Base-by-base conservation (phyloP, 2,329 filamentous ascomycete genomes). In the Penicillium sp. region DNA sequence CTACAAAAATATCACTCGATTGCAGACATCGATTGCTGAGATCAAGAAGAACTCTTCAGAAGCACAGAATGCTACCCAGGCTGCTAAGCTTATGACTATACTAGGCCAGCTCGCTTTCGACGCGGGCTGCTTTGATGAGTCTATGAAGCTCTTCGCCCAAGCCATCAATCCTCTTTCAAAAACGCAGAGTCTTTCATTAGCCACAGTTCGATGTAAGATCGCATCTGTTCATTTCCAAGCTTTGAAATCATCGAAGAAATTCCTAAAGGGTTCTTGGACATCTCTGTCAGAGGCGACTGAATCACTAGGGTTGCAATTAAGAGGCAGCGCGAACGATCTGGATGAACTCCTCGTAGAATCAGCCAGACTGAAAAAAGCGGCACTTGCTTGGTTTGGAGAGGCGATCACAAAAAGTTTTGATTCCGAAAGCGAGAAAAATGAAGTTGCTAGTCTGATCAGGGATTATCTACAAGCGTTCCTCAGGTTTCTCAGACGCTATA, bases 331-430 rank as follows among this genome's bases (percentile, higher is more conserved):
- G 9, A 64, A 59, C 38, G 75, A 77, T 32, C 56, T 78, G n/a
- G 76, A 78, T 53, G 75, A 77, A 32, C 61, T 78, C 5, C 60
- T 78, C 13, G 64, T 77, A 40, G 74, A 75, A 58, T 66, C 74
- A 23, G 72, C 74, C 4, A 74, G 70, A 55, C 61, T 78, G 32
- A 77, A 77, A 53, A 78, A 76, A 53, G 47, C 69, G 27, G 62
- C 74, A 4, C 74, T 77, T 65, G 64, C 64, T 39, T 69, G 66
- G 61, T 66, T 73, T 53, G 70, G 71, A 2, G 67, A 72, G 11
- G 48, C 57, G 7, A 58, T 73, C 13, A 56, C 61, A 13, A 70
- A 66, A 19, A 35, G 29, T 1, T 26, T 23, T 2, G 57, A 60
- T 3, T 55, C 57, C 16, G 53, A 58, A 13, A 58, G 51, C 14